Percentiles rank a stretch among this genome's conserved stretches.
These are phyloP conservation scores for Tylopilus sp. DNA, from an alignment of 1,284 basidiomycete species.

Conservation along the genomic window DNA sequence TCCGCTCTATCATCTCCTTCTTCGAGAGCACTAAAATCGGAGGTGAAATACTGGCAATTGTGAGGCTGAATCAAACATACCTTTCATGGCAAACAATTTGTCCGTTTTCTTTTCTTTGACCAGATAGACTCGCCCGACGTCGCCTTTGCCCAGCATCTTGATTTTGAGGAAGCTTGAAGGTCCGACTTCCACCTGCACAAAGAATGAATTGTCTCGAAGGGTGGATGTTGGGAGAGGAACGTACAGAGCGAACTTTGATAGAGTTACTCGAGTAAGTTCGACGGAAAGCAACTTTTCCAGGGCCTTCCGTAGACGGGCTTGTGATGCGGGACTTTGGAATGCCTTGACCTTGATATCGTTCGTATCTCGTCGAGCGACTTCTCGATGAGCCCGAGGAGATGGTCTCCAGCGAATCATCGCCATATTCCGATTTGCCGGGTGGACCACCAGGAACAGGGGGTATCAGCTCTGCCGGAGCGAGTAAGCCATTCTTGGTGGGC, in stretches of 20 bases:
- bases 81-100: slow-evolving; percentile 96
- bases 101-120: slow-evolving; percentile 93
- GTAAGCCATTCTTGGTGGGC: slow-evolving; percentile 68
- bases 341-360: slow-evolving; percentile 26
- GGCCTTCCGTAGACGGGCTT: slow-evolving; percentile 42
- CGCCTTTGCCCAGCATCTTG: slow-evolving; percentile 92
- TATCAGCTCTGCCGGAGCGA: slow-evolving; percentile 59
- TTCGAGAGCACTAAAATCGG: slow-evolving; percentile 79
- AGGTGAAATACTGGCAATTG: slow-evolving; percentile 30
- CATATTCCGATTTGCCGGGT: slow-evolving; percentile 50
- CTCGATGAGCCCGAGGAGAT: slow-evolving; percentile 67
- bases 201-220: neutral
- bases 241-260: slow-evolving; percentile 87
- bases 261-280: slow-evolving; percentile 96
- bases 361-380: slow-evolving; percentile 41
- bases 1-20: slow-evolving; percentile 97
- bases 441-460: slow-evolving; percentile 47
- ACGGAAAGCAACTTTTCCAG: slow-evolving; percentile 73
- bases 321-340: slow-evolving; percentile 41
- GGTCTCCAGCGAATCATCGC: slow-evolving; percentile 65
- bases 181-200: slow-evolving; percentile 75
- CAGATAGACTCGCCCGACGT: slow-evolving; percentile 94
- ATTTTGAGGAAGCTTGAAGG: slow-evolving; percentile 91
- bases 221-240: slow-evolving; percentile 26
- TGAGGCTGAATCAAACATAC: slow-evolving; percentile 40